phyloP scores from a whole-genome alignment of 257 asterid genomes.

The Solanum tacnaense region DNA sequence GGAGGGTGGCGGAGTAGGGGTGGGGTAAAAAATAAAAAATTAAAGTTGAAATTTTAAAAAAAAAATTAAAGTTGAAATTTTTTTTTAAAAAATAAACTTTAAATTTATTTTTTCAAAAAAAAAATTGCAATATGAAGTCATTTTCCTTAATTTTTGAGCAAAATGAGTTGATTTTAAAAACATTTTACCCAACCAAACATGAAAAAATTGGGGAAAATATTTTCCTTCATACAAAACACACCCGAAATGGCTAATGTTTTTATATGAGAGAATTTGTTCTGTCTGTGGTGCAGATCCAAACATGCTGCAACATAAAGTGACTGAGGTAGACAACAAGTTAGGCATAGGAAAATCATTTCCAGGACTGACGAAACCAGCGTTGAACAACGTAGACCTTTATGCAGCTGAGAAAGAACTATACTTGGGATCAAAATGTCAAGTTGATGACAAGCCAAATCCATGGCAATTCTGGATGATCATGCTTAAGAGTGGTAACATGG shows the following conservation, averaged over 20 bases:
- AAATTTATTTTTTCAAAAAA: too few relatives aligned
- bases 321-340: constrained; percentile 48
- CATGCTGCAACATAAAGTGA: constrained; percentile 36
- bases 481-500: constrained; percentile 86
- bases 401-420: constrained; percentile 64
- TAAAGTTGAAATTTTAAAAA: too few relatives aligned
- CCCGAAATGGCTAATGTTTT: background rate
- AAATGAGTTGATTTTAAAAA: too few relatives aligned
- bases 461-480: constrained; percentile 97
- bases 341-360: constrained; percentile 44
- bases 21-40: too few relatives aligned
- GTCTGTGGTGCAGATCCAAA: constrained; percentile 31
- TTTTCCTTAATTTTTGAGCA: too few relatives aligned
- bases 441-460: constrained; percentile 51
- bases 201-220: too few relatives aligned
- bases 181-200: too few relatives aligned
- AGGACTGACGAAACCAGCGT: constrained; percentile 31
- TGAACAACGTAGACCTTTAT: constrained; percentile 33
- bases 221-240: too few relatives aligned
- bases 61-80: too few relatives aligned
- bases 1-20: too few relatives aligned
- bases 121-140: too few relatives aligned
- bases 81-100: too few relatives aligned
- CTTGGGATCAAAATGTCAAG: constrained; percentile 62
- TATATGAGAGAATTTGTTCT: constrained; percentile 20